Evolutionary conservation across 202 grass and related monocot species (phyloP).

Genomic region (Cymbopogon flexuosus): DNA sequence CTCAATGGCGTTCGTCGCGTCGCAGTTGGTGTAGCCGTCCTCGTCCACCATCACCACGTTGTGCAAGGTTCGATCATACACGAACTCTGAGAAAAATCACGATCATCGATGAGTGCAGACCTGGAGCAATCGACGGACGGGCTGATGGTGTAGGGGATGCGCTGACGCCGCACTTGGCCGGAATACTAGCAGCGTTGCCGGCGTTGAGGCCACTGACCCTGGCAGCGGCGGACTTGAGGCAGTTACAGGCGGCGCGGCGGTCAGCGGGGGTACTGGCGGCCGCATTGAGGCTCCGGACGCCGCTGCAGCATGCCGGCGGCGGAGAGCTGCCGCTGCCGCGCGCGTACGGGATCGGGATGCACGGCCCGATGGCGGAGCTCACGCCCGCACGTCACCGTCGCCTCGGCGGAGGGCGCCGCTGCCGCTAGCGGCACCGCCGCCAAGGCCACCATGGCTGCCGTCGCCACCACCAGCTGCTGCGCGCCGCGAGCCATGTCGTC

Average conservation of each 20-base stretch:
- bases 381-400: conserved; percentile 30
- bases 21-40: too few species aligned
- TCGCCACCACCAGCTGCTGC: background rate
- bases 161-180: conserved; percentile 29
- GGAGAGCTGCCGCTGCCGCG: background rate
- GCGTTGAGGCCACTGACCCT: background rate
- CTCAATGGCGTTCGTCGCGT: too few species aligned
- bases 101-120: background rate
- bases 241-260: conserved; percentile 26
- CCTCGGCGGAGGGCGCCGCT: background rate
- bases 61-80: too few species aligned
- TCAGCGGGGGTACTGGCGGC: conserved; percentile 11
- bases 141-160: conserved; percentile 36
- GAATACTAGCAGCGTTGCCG: conserved; percentile 23
- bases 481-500: background rate
- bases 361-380: background rate
- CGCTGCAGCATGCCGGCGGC: conserved; percentile 30
- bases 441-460: background rate
- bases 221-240: conserved; percentile 21
- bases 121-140: conserved; percentile 36
- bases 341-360: background rate
- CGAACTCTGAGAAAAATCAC: too few species aligned
- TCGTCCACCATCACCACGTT: too few species aligned
- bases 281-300: conserved; percentile 11
- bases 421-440: background rate